phyloP scores from a whole-genome alignment of 495 filamentous ascomycete species.

The Penicillium roqueforti region DNA sequence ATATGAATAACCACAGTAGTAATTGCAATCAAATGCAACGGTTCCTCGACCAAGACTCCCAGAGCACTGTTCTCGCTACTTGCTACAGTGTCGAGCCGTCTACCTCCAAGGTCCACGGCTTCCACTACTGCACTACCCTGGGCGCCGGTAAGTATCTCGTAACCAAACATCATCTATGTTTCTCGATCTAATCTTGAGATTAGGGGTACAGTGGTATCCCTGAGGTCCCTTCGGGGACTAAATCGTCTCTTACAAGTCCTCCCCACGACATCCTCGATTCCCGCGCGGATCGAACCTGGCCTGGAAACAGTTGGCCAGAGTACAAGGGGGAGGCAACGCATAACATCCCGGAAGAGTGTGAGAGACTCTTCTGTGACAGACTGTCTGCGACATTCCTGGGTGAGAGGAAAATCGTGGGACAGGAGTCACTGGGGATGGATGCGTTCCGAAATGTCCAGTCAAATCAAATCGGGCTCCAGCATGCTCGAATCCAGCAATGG shows the following conservation, averaged over 20 bases:
- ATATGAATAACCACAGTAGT: constrained; percentile 63
- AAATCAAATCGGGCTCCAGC: constrained; percentile 21
- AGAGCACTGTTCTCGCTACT: constrained; percentile 72
- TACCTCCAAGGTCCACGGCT: constrained; percentile 62
- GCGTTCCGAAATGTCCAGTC: constrained; percentile 41
- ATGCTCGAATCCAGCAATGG: constrained; percentile 49
- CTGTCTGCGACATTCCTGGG: constrained; percentile 89
- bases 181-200: background rate
- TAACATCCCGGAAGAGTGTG: constrained; percentile 98
- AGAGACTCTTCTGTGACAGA: constrained; percentile 98
- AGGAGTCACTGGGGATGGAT: constrained; percentile 77
- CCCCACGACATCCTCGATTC: constrained; percentile 67
- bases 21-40: constrained; percentile 65
- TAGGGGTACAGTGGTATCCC: constrained; percentile 94
- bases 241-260: constrained; percentile 76
- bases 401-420: constrained; percentile 69
- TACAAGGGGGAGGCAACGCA: constrained; percentile 85
- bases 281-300: constrained; percentile 53
- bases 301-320: constrained; percentile 36
- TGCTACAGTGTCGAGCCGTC: constrained; percentile 66
- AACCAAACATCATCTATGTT: background rate
- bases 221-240: constrained; percentile 85
- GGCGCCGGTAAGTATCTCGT: constrained; percentile 57
- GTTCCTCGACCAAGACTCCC: constrained; percentile 41
- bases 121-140: constrained; percentile 92